phyloP scores from a whole-genome alignment of 2,329 filamentous ascomycete genomes.

The Niveomyces coronatus region DNA sequence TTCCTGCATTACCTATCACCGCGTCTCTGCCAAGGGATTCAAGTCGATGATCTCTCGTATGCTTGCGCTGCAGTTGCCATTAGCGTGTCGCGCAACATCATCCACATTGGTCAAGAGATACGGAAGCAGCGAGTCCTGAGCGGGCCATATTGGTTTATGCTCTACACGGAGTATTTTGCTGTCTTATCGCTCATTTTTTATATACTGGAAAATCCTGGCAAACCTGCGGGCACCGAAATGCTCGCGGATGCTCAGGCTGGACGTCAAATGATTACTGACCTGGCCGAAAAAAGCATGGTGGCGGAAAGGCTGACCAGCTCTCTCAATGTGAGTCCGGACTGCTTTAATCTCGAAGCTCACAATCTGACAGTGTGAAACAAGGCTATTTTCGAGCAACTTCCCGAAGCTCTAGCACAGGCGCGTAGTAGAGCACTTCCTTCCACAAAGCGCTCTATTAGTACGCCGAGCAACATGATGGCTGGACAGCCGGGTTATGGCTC shows the following conservation, averaged over 20 bases:
- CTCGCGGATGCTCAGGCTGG: conserved; percentile 78
- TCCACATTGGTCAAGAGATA: conserved; percentile 72
- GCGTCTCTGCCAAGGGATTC: conserved; percentile 41
- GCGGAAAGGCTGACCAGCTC: conserved; percentile 76
- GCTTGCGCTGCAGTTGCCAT: conserved; percentile 56
- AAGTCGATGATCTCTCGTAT: conserved; percentile 67
- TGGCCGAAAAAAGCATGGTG: conserved; percentile 77
- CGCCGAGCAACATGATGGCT: conserved; percentile 21
- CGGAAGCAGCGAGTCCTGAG: conserved; percentile 64
- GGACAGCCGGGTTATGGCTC: conserved; percentile 21
- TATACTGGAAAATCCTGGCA: conserved; percentile 69
- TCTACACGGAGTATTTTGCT: conserved; percentile 76
- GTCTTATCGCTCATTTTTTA: conserved; percentile 73
- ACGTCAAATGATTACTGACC: conserved; percentile 66
- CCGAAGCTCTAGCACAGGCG: conserved; percentile 54
- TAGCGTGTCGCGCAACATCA: conserved; percentile 59
- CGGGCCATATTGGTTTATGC: conserved; percentile 78
- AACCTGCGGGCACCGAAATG: conserved; percentile 64
- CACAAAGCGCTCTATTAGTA: conserved; percentile 18
- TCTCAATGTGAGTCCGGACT: conserved; percentile 61
- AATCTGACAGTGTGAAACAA: conserved; percentile 30
- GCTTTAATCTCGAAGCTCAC: no score
- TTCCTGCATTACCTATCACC: conserved; percentile 77
- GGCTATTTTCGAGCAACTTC: conserved; percentile 76
- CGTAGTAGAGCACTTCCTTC: conserved; percentile 23